A percentile compares a stretch with the other conserved stretches of the same genome.
Conservation (phyloP, 1,284 basidiomycete genomes). For the Agaricales sp. region DNA sequence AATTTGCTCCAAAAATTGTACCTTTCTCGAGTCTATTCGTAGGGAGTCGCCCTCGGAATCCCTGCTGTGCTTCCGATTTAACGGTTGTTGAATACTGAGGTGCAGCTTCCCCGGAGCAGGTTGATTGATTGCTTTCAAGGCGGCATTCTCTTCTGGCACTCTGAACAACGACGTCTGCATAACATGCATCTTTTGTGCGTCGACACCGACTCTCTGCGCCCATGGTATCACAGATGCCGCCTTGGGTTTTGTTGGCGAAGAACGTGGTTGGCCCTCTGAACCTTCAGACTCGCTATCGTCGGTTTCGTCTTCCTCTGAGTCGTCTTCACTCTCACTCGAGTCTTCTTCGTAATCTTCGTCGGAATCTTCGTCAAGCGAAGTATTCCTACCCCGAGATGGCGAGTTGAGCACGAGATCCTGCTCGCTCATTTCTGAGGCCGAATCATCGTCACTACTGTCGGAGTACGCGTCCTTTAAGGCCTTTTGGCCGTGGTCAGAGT, state of each 20-base stretch:
- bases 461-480: neutral
- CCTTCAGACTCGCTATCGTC: neutral
- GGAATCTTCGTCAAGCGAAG: slow-evolving; percentile 16
- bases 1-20: slow-evolving; percentile 19
- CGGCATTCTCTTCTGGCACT: slow-evolving; percentile 57
- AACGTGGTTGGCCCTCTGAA: slow-evolving; percentile 2
- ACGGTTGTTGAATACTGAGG: slow-evolving; percentile 27
- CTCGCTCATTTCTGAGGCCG: slow-evolving; percentile 11
- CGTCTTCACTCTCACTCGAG: slow-evolving; percentile 7
- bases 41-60: slow-evolving; percentile 64
- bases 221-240: slow-evolving; percentile 33
- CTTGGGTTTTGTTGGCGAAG: slow-evolving; percentile 14
- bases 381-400: slow-evolving; percentile 14
- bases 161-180: slow-evolving; percentile 88
- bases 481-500: slow-evolving; percentile 13
- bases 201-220: slow-evolving; percentile 62
- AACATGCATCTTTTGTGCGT: slow-evolving; percentile 78
- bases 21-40: slow-evolving; percentile 56
- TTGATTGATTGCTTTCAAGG: slow-evolving; percentile 39
- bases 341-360: slow-evolving; percentile 20
- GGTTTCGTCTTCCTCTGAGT: neutral
- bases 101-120: slow-evolving; percentile 13
- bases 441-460: neutral
- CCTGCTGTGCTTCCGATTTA: slow-evolving; percentile 62
- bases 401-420: slow-evolving; percentile 15